Evolutionary conservation across 495 filamentous ascomycete genomes (phyloP).

Genomic region (Aspergillus mulundensis): DNA sequence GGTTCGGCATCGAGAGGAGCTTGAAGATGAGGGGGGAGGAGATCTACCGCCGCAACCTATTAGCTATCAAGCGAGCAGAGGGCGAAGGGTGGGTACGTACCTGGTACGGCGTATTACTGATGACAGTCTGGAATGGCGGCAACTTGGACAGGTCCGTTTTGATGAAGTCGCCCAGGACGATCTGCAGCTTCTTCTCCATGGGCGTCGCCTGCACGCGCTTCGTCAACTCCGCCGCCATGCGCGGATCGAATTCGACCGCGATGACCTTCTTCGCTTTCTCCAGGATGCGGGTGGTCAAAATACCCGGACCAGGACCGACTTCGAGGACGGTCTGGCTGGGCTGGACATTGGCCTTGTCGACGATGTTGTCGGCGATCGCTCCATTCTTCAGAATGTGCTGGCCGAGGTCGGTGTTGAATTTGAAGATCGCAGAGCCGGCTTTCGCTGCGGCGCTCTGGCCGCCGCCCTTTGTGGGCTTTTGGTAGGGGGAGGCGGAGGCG

Average conservation of each 20-base stretch:
- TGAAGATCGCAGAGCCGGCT: constrained; percentile 46
- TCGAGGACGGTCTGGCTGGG: constrained; percentile 71
- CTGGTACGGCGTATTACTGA: constrained; percentile 91
- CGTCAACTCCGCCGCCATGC: constrained; percentile 95
- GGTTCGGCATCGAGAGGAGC: constrained; percentile 72
- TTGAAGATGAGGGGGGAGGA: constrained; percentile 88
- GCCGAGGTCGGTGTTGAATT: constrained; percentile 76
- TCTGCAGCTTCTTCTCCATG: constrained; percentile 71
- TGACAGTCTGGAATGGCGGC: constrained; percentile 86
- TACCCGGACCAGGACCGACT: constrained; percentile 77
- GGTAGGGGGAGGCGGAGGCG: constrained; percentile 2
- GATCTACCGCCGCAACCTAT: constrained; percentile 49
- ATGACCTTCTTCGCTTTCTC: constrained; percentile 83
- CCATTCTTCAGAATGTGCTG: constrained; percentile 98
- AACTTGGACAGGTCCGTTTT: constrained; percentile 62
- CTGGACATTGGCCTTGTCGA: constrained; percentile 83
- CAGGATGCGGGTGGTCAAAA: constrained; percentile 83
- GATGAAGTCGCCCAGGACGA: constrained; percentile 89
- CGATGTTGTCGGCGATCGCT: constrained; percentile 83
- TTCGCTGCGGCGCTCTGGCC: neutral
- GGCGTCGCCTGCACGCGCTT: constrained; percentile 89
- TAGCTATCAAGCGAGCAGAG: neutral
- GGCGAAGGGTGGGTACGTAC: constrained; percentile 22
- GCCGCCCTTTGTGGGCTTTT: neutral
- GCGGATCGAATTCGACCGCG: constrained; percentile 88